Conservation (phyloP, 257 asterid genomes). For the Plantago ovata region DNA sequence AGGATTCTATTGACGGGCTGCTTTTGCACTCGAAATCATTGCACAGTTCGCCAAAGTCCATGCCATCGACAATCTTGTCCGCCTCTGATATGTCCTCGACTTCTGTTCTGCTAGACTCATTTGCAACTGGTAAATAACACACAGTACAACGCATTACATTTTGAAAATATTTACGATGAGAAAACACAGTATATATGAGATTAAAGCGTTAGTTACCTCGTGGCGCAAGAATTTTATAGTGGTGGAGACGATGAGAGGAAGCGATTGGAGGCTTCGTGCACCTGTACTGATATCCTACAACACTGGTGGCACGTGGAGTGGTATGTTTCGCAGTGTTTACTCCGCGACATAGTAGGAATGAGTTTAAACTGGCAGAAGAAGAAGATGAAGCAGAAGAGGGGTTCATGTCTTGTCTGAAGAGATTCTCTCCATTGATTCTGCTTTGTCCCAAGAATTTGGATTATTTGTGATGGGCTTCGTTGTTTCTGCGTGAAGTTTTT, state of each 20-base stretch:
- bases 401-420: slow-evolving; percentile 26
- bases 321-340: slow-evolving; percentile 4
- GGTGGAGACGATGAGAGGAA: slow-evolving; percentile 22
- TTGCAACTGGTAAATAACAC: slow-evolving; percentile 39
- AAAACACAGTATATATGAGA: neutral
- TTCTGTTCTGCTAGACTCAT: slow-evolving; percentile 48
- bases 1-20: slow-evolving; percentile 84
- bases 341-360: slow-evolving; percentile 16
- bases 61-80: slow-evolving; percentile 69
- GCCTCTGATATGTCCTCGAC: slow-evolving; percentile 52
- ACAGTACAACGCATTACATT: neutral
- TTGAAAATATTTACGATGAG: neutral
- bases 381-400: slow-evolving; percentile 28
- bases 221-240: slow-evolving; percentile 19
- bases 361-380: slow-evolving; percentile 17
- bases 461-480: slow-evolving; percentile 20
- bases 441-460: slow-evolving; percentile 24
- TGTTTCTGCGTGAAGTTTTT: slow-evolving; percentile 8
- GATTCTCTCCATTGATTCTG: slow-evolving; percentile 24
- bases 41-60: slow-evolving; percentile 91
- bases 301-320: slow-evolving; percentile 11
- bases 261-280: slow-evolving; percentile 19
- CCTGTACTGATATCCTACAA: slow-evolving; percentile 6
- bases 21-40: slow-evolving; percentile 87
- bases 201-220: slow-evolving; percentile 26